Evolutionary conservation across 225 moss, liverwort and hornwort species (phyloP), one percentile per base, ranked within the genome.

Genomic region (Thuidium tamariscinum): DNA sequence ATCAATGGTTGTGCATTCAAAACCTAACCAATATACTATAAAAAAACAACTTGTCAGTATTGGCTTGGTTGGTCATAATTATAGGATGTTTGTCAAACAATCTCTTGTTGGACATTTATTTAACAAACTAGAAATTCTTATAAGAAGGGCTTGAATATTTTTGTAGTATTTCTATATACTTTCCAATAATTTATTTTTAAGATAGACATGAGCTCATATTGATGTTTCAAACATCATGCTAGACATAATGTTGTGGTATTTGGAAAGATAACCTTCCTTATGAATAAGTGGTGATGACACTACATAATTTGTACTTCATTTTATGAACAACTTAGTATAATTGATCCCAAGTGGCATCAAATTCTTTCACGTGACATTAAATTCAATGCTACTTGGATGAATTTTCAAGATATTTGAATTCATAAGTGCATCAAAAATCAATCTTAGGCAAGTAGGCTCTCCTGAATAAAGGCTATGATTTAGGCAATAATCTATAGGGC

Each of bases 21-120:
- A 70, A 1, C 16, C 7, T 42, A 25, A 41, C 2, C 8, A 69
- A 15, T 41, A 12, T 4, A 23, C 0, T 0, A 1, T 41, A 8
- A 41, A 2, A n/a, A 41, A 39, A 41, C 0, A 0, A n/a, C n/a
- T n/a, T n/a, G n/a, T n/a, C n/a, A n/a, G n/a, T n/a, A n/a, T n/a
- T 69, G 22, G 1, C 8, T 8, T 2, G 16, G 3, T 69, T 0
- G 0, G 3, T 23, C 1, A 0, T 25, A n/a, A n/a, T n/a, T n/a
- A 23, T 25, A 21, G 1, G 14, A 13, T 0, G 0, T 69, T 0
- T 1, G 0, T 37, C 0, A 0, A 25, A 41, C 0, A 1, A 0
- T 68, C 4, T 69, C 15, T 69, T 29, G 2, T 71, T 71, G 3
- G 5, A 17, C 16, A 29, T 71, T 17, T 44, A 6, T 29, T 9